Base-by-base conservation (phyloP, 2,329 filamentous ascomycete species). In the Pyricularia pennisetigena region DNA sequence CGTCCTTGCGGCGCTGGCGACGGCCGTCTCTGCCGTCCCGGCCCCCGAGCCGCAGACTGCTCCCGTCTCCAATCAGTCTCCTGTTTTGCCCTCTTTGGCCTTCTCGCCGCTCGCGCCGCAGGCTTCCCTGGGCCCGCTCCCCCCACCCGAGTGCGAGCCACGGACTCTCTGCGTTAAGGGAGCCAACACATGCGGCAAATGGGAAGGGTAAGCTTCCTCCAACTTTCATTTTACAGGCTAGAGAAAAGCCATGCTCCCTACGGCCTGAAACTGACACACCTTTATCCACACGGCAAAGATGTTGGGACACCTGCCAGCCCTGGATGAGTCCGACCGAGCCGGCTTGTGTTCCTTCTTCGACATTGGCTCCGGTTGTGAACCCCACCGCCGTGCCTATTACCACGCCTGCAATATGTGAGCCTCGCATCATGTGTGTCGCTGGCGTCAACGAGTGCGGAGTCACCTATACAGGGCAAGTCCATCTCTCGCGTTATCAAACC, bases 261-360 rank as follows among this genome's bases (percentile, higher is more conserved):
- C 8, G 8, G 23, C 12, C 5, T 61, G 23, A 26, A 26, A 5
- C 23, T 61, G 23, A 61, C 57, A 14, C 23, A n/a, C 12, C 12
- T 23, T 23, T 2, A 9, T 23, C 24, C 16, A 54, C 24, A n/a
- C 20, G 41, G 23, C 24, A 20, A 23, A 66, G 64, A 20, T 66
- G 64, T 9, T 66, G 41, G 24, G 64, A 66, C 20, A 49, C 41
- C 32, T 66, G 64, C 64, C 26, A 66, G 64, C 64, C 64, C 32
- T 66, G 64, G 64, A 29, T 26, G 30, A 66, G 41, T 4, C 64
- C 64, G 8, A 35, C 35, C 32, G 64, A 32, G 32, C 64, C 64
- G 4, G 12, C 24, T n/a, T n/a, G 57, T 26, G n/a, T 16, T 8
- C 57, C 57, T 23, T 23, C n/a, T 26, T 61, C 57, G 57, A 61